Percentiles rank a stretch among this genome's conserved stretches.
Conservation (phyloP, 1,139 yeast species). For the Geotrichum phurueaensis region DNA sequence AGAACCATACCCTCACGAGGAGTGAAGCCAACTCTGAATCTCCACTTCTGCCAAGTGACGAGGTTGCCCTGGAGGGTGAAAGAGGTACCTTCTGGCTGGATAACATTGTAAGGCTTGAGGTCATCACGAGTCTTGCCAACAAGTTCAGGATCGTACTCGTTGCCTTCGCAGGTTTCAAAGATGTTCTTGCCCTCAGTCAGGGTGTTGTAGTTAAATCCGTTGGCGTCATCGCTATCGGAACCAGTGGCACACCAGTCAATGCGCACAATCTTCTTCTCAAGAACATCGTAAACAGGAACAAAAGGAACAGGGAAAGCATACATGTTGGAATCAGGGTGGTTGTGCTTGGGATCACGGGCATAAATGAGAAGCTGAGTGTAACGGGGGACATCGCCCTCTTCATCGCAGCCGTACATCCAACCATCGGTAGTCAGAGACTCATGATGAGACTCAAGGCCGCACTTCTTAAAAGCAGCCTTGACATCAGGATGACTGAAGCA, state of each 20-base stretch:
- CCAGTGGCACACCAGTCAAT: constrained; percentile 68
- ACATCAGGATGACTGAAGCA: constrained; percentile 64
- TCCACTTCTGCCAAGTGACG: constrained; percentile 87
- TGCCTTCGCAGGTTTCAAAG: constrained; percentile 67
- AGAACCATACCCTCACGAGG: constrained; percentile 81
- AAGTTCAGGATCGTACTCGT: constrained; percentile 45
- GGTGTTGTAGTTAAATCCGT: constrained; percentile 32
- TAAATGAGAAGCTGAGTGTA: constrained; percentile 75
- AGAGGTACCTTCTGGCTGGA: constrained; percentile 85
- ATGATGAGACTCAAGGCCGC: constrained; percentile 50
- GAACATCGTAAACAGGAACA: constrained; percentile 72
- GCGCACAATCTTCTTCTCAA: constrained; percentile 59
- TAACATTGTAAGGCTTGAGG: constrained; percentile 67
- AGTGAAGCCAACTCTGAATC: constrained; percentile 67
- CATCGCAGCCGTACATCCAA: constrained; percentile 86
- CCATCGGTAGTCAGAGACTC: constrained; percentile 69
- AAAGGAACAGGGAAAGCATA: constrained; percentile 79
- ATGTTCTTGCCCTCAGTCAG: constrained; percentile 55
- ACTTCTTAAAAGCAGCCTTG: constrained; percentile 50
- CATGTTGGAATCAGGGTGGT: constrained; percentile 76
- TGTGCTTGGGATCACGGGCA: constrained; percentile 47
- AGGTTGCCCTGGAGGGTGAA: constrained; percentile 57
- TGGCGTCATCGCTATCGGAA: constrained; percentile 50
- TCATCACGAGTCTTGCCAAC: constrained; percentile 38
- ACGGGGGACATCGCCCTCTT: constrained; percentile 70